A percentile compares a stretch with the other conserved stretches of the same genome.
Evolutionary conservation across 768 basidiomycete genomes (phyloP).

Genomic region (Lentinus tigrinus): DNA sequence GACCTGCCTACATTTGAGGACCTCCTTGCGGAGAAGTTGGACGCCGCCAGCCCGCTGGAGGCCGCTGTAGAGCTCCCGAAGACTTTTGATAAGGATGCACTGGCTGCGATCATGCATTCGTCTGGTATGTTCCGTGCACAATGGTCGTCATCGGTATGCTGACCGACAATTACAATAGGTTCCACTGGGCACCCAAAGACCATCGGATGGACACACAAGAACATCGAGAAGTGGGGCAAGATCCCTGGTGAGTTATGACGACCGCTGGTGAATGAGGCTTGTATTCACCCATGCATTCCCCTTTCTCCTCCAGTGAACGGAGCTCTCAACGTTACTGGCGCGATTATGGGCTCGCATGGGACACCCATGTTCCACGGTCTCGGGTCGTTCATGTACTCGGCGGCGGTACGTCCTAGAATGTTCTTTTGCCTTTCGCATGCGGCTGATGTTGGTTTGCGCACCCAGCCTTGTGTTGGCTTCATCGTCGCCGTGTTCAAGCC

Average conservation of each 20-base stretch:
- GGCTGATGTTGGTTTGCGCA: not conserved
- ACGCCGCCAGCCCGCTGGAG: not conserved
- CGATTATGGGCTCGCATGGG: conserved; percentile 11
- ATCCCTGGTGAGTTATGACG: not conserved
- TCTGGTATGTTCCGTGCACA: conserved; percentile 1
- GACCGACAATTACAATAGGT: conserved; percentile 2
- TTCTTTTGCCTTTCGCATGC: not conserved
- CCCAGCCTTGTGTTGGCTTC: conserved; percentile 8
- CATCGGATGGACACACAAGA: conserved; percentile 7
- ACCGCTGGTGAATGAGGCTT: too few species aligned
- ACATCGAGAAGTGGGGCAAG: not conserved
- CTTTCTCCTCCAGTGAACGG: not conserved
- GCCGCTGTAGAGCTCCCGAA: not conserved
- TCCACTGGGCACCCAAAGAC: conserved; percentile 22
- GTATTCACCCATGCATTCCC: too few species aligned
- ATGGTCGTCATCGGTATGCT: not conserved
- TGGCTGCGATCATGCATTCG: conserved; percentile 9
- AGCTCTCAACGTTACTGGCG: not conserved
- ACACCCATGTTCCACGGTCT: conserved; percentile 18
- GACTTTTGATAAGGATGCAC: not conserved
- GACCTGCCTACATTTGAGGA: conserved; percentile 9
- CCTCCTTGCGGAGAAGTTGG: not conserved
- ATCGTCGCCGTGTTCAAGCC: conserved; percentile 27
- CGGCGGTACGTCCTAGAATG: not conserved
- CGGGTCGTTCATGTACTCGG: conserved; percentile 4